These are phyloP conservation scores for Peronospora destructor DNA, from an alignment of 352 stramenopile genomes.

Conservation along the genomic window DNA sequence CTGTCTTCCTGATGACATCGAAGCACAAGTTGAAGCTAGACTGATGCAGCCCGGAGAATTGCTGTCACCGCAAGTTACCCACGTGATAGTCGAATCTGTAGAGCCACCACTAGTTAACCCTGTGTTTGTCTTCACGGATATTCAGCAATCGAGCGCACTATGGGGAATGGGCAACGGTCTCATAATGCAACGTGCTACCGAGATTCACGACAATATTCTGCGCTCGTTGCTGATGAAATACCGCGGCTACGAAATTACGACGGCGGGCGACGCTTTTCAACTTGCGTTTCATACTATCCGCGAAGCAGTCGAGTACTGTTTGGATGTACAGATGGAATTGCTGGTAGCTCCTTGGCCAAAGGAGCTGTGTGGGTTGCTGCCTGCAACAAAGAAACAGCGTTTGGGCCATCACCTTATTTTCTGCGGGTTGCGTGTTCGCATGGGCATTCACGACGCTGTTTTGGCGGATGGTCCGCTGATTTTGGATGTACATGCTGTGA, in stretches of 20 bases:
- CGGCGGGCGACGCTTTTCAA: slow-evolving; percentile 47
- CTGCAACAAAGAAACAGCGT: slow-evolving; percentile 35
- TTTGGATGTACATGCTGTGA: slow-evolving; percentile 39
- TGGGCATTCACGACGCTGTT: slow-evolving; percentile 52
- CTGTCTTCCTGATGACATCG: slow-evolving; percentile 39
- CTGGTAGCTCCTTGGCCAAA: slow-evolving; percentile 42
- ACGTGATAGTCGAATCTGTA: slow-evolving; percentile 21
- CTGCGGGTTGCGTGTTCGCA: slow-evolving; percentile 43
- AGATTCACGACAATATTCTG: slow-evolving; percentile 53
- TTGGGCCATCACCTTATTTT: slow-evolving; percentile 35
- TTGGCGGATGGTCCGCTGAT: slow-evolving; percentile 32
- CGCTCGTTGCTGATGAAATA: slow-evolving; percentile 40
- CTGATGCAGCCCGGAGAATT: slow-evolving; percentile 33
- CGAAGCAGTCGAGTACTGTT: slow-evolving; percentile 49
- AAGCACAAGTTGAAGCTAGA: slow-evolving; percentile 36
- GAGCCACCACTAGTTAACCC: slow-evolving; percentile 39
- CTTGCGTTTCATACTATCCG: slow-evolving; percentile 50
- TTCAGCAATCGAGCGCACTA: slow-evolving; percentile 50
- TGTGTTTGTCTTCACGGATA: slow-evolving; percentile 65
- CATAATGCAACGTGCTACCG: slow-evolving; percentile 44
- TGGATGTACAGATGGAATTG: slow-evolving; percentile 49
- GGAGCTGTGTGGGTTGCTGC: slow-evolving; percentile 33
- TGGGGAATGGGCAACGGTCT: slow-evolving; percentile 36
- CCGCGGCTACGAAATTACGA: slow-evolving; percentile 58
- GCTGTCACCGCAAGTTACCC: slow-evolving; percentile 25